Conservation (phyloP, 148 eudicot species). For the Polygonum aviculare region DNA sequence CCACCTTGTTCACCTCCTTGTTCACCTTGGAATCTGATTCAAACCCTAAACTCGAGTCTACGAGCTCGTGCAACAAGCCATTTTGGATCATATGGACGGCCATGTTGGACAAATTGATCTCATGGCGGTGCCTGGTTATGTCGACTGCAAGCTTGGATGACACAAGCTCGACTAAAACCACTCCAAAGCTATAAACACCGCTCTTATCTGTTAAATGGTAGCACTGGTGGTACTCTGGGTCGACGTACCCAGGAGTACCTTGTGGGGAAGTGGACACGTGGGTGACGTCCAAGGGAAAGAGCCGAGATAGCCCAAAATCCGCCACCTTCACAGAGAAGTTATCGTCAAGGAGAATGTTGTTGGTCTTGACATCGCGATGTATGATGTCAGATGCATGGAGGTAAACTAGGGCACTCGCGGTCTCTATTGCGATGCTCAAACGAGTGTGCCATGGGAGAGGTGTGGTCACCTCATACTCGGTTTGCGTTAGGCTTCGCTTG, state of each 20-base stretch:
- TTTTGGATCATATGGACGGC: slow-evolving; percentile 19
- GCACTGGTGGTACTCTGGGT: slow-evolving; percentile 36
- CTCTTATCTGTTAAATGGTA: slow-evolving; percentile 35
- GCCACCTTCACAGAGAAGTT: slow-evolving; percentile 35
- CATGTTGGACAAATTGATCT: slow-evolving; percentile 29
- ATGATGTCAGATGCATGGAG: slow-evolving; percentile 53
- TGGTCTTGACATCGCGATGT: slow-evolving; percentile 60
- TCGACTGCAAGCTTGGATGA: slow-evolving; percentile 35
- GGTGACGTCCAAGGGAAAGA: slow-evolving; percentile 23
- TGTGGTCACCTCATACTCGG: slow-evolving; percentile 2
- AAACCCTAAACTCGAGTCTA: slow-evolving; percentile 25
- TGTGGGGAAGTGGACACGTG: slow-evolving; percentile 47
- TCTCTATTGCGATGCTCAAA: slow-evolving; percentile 48
- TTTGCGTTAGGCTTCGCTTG: not conserved
- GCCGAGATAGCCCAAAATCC: slow-evolving; percentile 37
- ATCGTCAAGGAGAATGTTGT: slow-evolving; percentile 44
- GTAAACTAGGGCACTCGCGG: slow-evolving; percentile 46
- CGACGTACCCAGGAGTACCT: slow-evolving; percentile 40
- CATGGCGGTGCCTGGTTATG: slow-evolving; percentile 24
- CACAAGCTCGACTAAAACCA: slow-evolving; percentile 32
- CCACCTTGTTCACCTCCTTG: slow-evolving; percentile 18
- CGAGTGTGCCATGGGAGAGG: slow-evolving; percentile 35
- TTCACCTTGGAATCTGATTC: slow-evolving; percentile 15
- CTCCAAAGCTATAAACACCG: slow-evolving; percentile 43
- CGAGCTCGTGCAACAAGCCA: slow-evolving; percentile 18